A percentile compares a stretch with the other conserved stretches of the same genome.
Conservation (phyloP, 176 grass and related monocot genomes). For the Alloteropsis semialata region DNA sequence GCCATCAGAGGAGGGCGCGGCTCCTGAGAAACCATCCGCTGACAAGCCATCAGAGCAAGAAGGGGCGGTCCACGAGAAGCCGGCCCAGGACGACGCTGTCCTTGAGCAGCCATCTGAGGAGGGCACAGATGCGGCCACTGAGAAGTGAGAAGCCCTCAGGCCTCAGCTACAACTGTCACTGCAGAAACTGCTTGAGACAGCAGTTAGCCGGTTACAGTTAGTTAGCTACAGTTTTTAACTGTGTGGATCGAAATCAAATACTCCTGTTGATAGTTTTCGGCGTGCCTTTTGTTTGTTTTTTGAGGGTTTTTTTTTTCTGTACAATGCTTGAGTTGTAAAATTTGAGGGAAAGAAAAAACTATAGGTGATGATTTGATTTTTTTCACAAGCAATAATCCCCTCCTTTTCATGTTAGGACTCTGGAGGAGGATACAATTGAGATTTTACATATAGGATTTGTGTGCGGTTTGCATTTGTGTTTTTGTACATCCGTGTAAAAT, state of each 20-base stretch:
- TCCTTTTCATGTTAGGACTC: slow-evolving; percentile 27
- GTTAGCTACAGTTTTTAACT: slow-evolving; percentile 31
- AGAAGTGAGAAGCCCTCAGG: not conserved
- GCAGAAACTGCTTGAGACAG: slow-evolving; percentile 17
- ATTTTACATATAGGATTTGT: slow-evolving; percentile 13
- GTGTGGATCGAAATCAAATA: not conserved
- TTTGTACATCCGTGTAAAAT: slow-evolving; percentile 22
- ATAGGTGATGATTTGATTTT: slow-evolving; percentile 40
- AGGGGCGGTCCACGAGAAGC: not conserved
- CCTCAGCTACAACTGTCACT: slow-evolving; percentile 4
- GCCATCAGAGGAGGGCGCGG: slow-evolving; percentile 9
- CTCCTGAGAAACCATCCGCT: slow-evolving; percentile 7
- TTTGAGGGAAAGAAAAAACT: slow-evolving; percentile 34
- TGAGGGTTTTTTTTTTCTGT: slow-evolving; percentile 6
- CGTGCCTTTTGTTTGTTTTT: slow-evolving; percentile 28
- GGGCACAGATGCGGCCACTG: not conserved
- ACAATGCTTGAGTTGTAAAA: slow-evolving; percentile 56
- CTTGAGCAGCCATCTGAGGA: not conserved
- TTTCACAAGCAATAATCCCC: slow-evolving; percentile 33
- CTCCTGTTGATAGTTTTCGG: slow-evolving; percentile 26
- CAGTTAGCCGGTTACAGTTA: not conserved
- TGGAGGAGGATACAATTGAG: slow-evolving; percentile 23
- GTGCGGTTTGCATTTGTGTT: slow-evolving; percentile 9
- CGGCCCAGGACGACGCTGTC: not conserved
- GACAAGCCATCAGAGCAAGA: slow-evolving; percentile 22